Conservation (phyloP, 2,329 filamentous ascomycete species). For the Monosporascus cannonballus region DNA sequence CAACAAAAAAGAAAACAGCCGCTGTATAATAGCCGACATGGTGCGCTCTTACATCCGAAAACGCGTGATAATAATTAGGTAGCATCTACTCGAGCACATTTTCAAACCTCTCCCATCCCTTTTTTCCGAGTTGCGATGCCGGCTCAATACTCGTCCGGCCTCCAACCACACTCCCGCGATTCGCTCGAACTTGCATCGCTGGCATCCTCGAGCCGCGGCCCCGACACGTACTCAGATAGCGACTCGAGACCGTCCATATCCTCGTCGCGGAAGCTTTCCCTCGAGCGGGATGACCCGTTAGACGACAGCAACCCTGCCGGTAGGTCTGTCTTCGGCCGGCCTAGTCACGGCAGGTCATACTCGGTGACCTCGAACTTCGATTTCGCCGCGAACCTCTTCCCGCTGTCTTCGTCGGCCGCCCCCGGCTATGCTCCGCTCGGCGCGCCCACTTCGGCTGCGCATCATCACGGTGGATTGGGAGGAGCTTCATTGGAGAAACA, state of each 20-base stretch:
- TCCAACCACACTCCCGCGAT: constrained; percentile 60
- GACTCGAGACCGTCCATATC: constrained; percentile 80
- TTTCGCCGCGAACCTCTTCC: constrained; percentile 89
- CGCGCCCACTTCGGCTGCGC: constrained; percentile 55
- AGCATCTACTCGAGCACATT: neutral
- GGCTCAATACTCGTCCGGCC: constrained; percentile 36
- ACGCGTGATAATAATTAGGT: neutral
- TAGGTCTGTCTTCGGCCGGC: constrained; percentile 32
- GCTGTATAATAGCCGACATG: neutral
- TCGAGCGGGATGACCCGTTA: constrained; percentile 80
- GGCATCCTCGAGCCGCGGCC: constrained; percentile 70
- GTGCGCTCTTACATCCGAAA: neutral
- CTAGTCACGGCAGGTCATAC: constrained; percentile 60
- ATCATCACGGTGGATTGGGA: constrained; percentile 48
- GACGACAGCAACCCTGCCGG: constrained; percentile 52
- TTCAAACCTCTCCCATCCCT: neutral
- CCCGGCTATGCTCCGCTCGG: constrained; percentile 78
- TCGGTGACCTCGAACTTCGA: constrained; percentile 93
- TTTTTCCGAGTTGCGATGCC: constrained; percentile 26
- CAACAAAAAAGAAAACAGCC: neutral
- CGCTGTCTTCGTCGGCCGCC: constrained; percentile 73
- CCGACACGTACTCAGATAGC: constrained; percentile 56
- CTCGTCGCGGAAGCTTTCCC: constrained; percentile 85
- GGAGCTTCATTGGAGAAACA: constrained; percentile 85
- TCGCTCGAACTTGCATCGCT: constrained; percentile 94